Conservation (phyloP, 495 filamentous ascomycete genomes). For the Podospora fimiseda region DNA sequence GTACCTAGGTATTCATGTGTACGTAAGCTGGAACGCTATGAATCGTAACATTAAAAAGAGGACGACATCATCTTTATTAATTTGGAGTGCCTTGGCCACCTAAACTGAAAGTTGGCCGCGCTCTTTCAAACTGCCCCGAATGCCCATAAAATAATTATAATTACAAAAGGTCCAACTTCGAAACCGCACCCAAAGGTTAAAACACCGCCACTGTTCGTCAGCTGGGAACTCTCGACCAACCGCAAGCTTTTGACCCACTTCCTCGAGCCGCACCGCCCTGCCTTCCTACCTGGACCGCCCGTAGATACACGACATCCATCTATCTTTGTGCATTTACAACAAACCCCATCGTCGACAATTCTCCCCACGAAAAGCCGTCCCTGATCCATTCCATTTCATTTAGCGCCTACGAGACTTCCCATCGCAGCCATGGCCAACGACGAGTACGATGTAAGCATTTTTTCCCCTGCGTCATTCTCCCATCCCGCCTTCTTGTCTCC, state of each 20-base stretch:
- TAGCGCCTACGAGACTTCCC: slow-evolving; percentile 13
- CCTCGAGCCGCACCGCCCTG: slow-evolving; percentile 28
- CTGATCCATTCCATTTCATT: slow-evolving; percentile 11
- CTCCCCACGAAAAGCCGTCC: slow-evolving; percentile 2
- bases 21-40: no score
- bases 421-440: slow-evolving; percentile 86
- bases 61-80: no score
- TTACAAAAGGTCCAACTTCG: no score
- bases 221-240: slow-evolving; percentile 13
- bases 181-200: not conserved
- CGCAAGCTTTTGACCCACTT: slow-evolving; percentile 23
- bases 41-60: no score
- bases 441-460: slow-evolving; percentile 91
- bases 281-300: slow-evolving; percentile 5
- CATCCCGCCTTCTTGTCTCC: not conserved
- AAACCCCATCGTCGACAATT: slow-evolving; percentile 5
- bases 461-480: not conserved
- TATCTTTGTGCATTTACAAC: slow-evolving; percentile 20
- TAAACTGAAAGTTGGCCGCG: no score
- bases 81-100: no score
- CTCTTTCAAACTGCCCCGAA: no score
- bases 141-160: no score
- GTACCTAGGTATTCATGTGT: no score
- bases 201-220: slow-evolving; percentile 19
- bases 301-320: slow-evolving; percentile 4